Evolutionary conservation across 2,329 filamentous ascomycete species (phyloP).

Genomic region (Colletotrichum somersetense): DNA sequence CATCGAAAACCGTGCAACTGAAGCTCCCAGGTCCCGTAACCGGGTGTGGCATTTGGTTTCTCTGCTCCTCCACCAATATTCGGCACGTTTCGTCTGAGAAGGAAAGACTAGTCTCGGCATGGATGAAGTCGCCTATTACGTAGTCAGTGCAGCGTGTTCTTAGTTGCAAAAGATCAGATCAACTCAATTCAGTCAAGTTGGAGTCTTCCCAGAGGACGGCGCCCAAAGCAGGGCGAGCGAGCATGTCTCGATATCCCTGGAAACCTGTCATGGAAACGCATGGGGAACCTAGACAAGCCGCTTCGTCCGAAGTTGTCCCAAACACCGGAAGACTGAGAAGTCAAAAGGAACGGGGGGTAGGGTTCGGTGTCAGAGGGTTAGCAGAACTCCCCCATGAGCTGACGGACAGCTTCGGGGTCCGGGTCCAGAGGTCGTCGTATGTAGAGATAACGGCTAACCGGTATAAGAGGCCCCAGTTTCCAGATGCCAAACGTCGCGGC

Average conservation of each 20-base stretch:
- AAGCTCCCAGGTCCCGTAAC: not conserved
- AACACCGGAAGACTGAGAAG: not conserved
- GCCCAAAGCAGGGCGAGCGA: conserved; percentile 26
- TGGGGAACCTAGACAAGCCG: conserved; percentile 1
- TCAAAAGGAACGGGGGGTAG: not conserved
- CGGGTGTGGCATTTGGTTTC: not conserved
- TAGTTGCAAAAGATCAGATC: conserved; percentile 17
- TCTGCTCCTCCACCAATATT: not conserved
- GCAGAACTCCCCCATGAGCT: not conserved
- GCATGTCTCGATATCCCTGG: not conserved
- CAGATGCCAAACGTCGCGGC: conserved; percentile 7
- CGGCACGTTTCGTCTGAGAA: not conserved
- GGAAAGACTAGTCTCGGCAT: not conserved
- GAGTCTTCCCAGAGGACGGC: not conserved
- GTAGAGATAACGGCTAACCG: not conserved
- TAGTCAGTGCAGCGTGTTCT: not conserved
- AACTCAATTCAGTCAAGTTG: conserved; percentile 32
- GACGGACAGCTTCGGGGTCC: not conserved
- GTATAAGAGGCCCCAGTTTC: conserved; percentile 16
- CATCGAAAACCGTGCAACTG: not conserved
- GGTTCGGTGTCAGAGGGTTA: conserved; percentile 11
- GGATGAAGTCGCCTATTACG: not conserved
- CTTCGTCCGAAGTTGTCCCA: conserved; percentile 5
- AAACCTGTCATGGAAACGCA: not conserved
- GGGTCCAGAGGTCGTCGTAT: not conserved